Conservation (phyloP, 176 grass and related monocot species). For the Alloteropsis semialata region DNA sequence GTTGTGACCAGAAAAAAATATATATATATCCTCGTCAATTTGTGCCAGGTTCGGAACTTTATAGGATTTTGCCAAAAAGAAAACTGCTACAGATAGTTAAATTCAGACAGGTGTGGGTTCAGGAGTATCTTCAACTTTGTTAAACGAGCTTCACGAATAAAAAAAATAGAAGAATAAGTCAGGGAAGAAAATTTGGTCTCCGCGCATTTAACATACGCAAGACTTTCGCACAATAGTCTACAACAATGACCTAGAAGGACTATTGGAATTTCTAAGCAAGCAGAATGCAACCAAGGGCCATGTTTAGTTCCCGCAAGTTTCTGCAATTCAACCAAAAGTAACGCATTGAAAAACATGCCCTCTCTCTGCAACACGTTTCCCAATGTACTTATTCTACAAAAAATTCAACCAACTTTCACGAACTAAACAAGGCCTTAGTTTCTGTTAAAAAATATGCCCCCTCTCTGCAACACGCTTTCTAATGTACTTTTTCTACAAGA, state of each 20-base stretch:
- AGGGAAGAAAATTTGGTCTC: background rate
- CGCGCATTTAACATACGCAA: background rate
- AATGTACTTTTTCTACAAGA: no score
- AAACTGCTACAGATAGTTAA: background rate
- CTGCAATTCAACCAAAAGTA: no score
- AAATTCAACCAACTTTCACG: no score
- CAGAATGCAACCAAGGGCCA: no score
- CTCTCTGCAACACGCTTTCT: no score
- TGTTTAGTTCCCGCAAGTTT: no score
- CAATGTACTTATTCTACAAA: no score
- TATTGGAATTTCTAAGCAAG: background rate
- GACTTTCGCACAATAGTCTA: background rate
- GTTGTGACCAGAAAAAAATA: background rate
- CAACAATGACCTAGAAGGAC: background rate
- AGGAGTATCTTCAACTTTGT: background rate
- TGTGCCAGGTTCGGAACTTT: background rate
- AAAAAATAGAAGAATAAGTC: background rate
- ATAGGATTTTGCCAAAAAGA: background rate
- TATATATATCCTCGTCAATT: background rate
- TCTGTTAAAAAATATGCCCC: no score
- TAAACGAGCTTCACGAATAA: slow-evolving; percentile 3
- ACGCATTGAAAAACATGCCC: no score
- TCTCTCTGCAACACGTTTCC: no score
- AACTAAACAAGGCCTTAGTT: no score
- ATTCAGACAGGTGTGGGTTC: background rate